Base-by-base conservation (phyloP, 73 alveolate species). In the Symbiodinium pilosum region DNA sequence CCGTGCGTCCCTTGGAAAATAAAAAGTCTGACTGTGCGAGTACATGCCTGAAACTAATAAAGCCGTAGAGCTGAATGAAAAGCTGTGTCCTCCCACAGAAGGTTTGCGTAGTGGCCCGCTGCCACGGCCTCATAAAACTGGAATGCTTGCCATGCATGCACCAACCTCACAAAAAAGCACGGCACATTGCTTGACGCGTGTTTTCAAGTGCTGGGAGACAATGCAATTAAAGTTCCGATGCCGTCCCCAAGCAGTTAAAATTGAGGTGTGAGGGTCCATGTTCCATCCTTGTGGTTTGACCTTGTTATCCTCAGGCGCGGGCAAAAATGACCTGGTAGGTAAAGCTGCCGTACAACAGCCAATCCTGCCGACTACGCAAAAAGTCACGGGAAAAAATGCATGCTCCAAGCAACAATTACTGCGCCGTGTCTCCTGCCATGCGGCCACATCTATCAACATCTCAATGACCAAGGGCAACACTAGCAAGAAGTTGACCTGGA, bases 341-440 rank as follows among this genome's bases (percentile, higher is more conserved):
- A 28, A 91, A 30, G 97, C 88, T 91, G 56, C 97, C 97, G 36
- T 91, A 47, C 32, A 71, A 32, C 7, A 91, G 88, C 97, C 97
- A 91, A 39, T 69, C 97, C 85, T 73, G 26, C 38, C 24, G 20
- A 54, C 73, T 0, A 16, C 34, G 12, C 32, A 54, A 54, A 6
- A 24, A 51, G 68, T 51, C n/a, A n/a, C n/a, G n/a, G n/a, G n/a
- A n/a, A n/a, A n/a, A n/a, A n/a, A n/a, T n/a, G n/a, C n/a, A n/a
- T n/a, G n/a, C n/a, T n/a, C n/a, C n/a, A n/a, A n/a, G n/a, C n/a
- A n/a, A n/a, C n/a, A n/a, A n/a, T n/a, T n/a, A 54, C 34, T 54
- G 73, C 28, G 32, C 26, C 73, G 20, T 5, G 73, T 54, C 73
- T n/a, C 81, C 81, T 64, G 38, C 81, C 81, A 64, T 28, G 30